A percentile compares a stretch with the other conserved stretches of the same genome.
Conservation (phyloP, 2,329 filamentous ascomycete species). For the Clonostachys rosea region DNA sequence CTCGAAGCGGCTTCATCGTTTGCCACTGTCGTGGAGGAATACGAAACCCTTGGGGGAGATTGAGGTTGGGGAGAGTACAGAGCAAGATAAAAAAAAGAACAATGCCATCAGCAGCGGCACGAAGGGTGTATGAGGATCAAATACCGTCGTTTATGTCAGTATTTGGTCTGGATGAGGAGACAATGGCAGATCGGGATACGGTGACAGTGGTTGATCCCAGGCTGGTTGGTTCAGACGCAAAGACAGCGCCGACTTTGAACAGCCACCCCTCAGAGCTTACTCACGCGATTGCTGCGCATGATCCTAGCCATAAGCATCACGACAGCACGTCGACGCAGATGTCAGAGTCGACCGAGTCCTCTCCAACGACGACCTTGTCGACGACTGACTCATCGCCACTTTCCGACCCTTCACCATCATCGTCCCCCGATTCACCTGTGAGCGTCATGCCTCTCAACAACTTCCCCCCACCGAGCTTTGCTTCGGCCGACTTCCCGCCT, state of each 20-base stretch:
- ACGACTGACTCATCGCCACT: constrained; percentile 88
- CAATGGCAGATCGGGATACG: constrained; percentile 46
- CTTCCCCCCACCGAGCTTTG: constrained; percentile 58
- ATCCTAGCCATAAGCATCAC: constrained; percentile 62
- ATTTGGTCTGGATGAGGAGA: constrained; percentile 59
- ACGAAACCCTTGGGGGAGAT: too few relatives aligned
- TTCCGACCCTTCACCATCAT: constrained; percentile 85
- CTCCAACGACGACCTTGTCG: constrained; percentile 88
- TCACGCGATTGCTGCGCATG: constrained; percentile 33
- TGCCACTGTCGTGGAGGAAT: too few relatives aligned
- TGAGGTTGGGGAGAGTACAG: neutral
- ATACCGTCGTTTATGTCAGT: constrained; percentile 76
- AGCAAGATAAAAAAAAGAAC: constrained; percentile 17
- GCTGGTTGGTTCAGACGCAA: constrained; percentile 40
- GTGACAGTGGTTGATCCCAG: constrained; percentile 51
- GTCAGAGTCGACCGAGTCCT: constrained; percentile 87
- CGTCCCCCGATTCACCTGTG: constrained; percentile 85
- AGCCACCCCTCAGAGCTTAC: constrained; percentile 28
- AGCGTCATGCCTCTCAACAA: constrained; percentile 68
- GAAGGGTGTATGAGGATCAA: constrained; percentile 62
- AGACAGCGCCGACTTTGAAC: constrained; percentile 29
- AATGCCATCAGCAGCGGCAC: constrained; percentile 59
- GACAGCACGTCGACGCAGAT: constrained; percentile 74
- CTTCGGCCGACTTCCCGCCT: neutral
- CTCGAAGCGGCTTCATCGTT: too few relatives aligned